phyloP scores from a whole-genome alignment of 2,329 filamentous ascomycete species.

The Akanthomyces uredinophilus region DNA sequence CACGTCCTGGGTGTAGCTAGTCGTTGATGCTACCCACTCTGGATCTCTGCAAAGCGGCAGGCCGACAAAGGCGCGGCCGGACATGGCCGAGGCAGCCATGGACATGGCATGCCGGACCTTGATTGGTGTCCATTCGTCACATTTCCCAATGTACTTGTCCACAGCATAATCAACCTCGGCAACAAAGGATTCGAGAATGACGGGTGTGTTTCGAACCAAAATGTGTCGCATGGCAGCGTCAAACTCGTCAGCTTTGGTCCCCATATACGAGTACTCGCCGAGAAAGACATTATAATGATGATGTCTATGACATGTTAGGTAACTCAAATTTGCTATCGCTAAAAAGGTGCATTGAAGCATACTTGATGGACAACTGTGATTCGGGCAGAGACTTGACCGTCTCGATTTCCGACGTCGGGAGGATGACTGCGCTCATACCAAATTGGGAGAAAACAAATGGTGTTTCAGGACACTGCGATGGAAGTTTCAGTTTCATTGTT shows the following conservation, averaged over 20 bases:
- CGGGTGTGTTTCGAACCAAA: slow-evolving; percentile 5
- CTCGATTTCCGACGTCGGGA: slow-evolving; percentile 8
- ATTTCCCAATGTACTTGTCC: background rate
- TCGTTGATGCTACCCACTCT: slow-evolving; percentile 24
- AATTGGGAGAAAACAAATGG: slow-evolving; percentile 7
- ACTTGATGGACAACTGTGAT: slow-evolving; percentile 8
- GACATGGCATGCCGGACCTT: slow-evolving; percentile 20
- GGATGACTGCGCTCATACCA: slow-evolving; percentile 4
- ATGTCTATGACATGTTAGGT: background rate
- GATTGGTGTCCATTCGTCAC: slow-evolving; percentile 20
- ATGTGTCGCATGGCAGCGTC: slow-evolving; percentile 14
- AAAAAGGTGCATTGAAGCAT: background rate
- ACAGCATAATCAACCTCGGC: slow-evolving; percentile 15
- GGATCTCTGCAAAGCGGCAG: slow-evolving; percentile 25
- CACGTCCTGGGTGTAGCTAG: slow-evolving; percentile 23
- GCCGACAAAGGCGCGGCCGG: slow-evolving; percentile 27
- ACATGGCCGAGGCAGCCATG: slow-evolving; percentile 24
- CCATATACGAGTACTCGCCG: slow-evolving; percentile 17
- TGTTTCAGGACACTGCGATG: background rate
- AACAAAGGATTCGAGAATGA: slow-evolving; percentile 10
- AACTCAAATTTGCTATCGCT: background rate
- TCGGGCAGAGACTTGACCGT: slow-evolving; percentile 1
- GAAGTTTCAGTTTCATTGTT: background rate
- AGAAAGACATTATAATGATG: slow-evolving; percentile 18
- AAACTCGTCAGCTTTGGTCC: background rate